Base-by-base conservation (phyloP, 1,139 yeast species). In the Protomyces inundatus region DNA sequence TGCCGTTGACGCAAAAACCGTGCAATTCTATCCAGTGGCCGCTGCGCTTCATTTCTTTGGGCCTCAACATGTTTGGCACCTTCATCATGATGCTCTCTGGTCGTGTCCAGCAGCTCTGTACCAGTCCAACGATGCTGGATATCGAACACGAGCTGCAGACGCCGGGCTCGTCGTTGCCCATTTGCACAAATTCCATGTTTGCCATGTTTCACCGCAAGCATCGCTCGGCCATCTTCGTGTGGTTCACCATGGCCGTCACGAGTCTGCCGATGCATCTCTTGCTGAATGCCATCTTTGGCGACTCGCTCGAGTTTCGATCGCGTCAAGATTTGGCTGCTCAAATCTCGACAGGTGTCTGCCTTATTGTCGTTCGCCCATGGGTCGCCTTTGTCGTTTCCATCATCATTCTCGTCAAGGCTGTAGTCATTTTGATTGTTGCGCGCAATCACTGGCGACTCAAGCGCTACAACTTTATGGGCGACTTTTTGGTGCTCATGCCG, bases 341-440 rank as follows among this genome's bases (percentile, higher is more conserved):
- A 42, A 54, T 37, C 42, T 40, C 57, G 12, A 39, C 40, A 10
- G 57, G 57, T 9, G 14, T 34, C 2, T 54, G 57, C n/a, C 35
- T 36, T 32, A 40, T 54, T 30, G 57, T 54, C 23, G 14, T 54
- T 7, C 46, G 57, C 7, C 57, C 57, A 30, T 54, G 57, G 57
- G 33, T 54, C 0, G n/a, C 57, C 6, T 37, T 54, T 7, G 36
- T 54, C 30, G 50, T 54, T 1, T 40, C 48, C 23, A 30, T 54
- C 16, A 54, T 54, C 48, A 33, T 54, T 23, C 34, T 54, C n/a
- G 42, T 54, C 46, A 54, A 54, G 14, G 57, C 57, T 6, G 33
- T 14, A 10, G 34, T 32, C 40, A 54, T 54, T 12, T 32, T 54
- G 4, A 6, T 23, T n/a, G 40, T 54, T 6, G 57, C 42, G 5